Evolutionary conservation across 768 basidiomycete species (phyloP).

Genomic region (Aureoboletus auriporus): DNA sequence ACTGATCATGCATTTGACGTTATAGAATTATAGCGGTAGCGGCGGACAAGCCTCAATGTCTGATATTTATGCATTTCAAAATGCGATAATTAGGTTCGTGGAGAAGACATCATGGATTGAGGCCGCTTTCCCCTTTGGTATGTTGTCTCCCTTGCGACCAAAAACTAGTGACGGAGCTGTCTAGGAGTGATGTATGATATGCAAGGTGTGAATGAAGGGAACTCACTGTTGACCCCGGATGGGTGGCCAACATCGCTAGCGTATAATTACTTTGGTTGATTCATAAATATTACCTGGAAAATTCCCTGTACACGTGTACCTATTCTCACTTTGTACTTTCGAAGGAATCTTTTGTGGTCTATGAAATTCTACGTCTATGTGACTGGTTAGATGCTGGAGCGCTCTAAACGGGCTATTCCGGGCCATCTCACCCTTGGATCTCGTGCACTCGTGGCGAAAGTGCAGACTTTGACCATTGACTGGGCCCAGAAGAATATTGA

Average conservation of each 20-base stretch:
- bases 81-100: slow-evolving; percentile 40
- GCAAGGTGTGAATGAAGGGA: slow-evolving; percentile 50
- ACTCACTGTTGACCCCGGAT: slow-evolving; percentile 46
- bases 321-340: slow-evolving; percentile 1
- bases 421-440: no score
- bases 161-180: neutral
- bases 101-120: slow-evolving; percentile 36
- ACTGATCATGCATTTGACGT: neutral
- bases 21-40: slow-evolving; percentile 50
- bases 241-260: slow-evolving; percentile 56
- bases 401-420: no score
- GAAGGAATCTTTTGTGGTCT: no score
- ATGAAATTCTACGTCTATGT: no score
- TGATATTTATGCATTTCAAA: slow-evolving; percentile 49
- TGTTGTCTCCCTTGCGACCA: slow-evolving; percentile 16
- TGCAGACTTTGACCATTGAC: no score
- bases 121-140: slow-evolving; percentile 62
- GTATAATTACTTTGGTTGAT: slow-evolving; percentile 42
- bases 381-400: no score
- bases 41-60: slow-evolving; percentile 36
- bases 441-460: no score
- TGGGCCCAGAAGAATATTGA: no score
- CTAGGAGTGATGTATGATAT: slow-evolving; percentile 54
- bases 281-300: no score
- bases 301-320: neutral